phyloP scores from a whole-genome alignment of 192 early-diverging fungal species.

The Backusella australiensis region DNA sequence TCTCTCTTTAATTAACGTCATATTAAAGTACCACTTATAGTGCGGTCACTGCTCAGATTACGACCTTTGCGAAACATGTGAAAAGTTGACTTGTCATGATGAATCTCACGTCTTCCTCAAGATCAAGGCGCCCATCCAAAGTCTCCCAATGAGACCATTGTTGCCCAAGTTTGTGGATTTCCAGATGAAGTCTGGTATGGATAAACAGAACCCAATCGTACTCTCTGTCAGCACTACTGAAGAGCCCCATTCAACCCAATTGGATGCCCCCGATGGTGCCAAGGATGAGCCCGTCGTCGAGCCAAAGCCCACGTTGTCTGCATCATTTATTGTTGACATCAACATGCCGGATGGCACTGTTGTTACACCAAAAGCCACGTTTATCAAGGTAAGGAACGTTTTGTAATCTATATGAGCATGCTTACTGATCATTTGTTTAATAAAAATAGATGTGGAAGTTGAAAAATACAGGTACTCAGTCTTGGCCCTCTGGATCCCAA shows the following conservation, averaged over 20 bases:
- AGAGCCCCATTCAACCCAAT: too few species aligned
- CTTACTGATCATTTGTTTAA: background rate
- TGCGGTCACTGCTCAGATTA: conserved; percentile 58
- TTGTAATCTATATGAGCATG: too few species aligned
- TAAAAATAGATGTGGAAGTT: conserved; percentile 62
- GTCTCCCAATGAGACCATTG: background rate
- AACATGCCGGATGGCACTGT: conserved; percentile 63
- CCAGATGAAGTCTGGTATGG: background rate
- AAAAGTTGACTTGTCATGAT: conserved; percentile 37
- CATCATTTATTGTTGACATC: conserved; percentile 65
- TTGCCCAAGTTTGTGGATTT: background rate
- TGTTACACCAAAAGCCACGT: conserved; percentile 48
- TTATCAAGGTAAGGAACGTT: conserved; percentile 46
- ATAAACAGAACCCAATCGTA: too few species aligned
- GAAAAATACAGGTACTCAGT: conserved; percentile 52
- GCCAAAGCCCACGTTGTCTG: conserved; percentile 14
- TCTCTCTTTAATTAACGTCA: too few species aligned
- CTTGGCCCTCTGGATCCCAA: conserved; percentile 61
- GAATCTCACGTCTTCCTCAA: conserved; percentile 47
- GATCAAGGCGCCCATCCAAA: conserved; percentile 35
- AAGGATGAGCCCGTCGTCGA: background rate
- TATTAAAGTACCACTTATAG: conserved; percentile 14
- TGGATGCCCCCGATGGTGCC: background rate
- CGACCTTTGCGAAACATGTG: conserved; percentile 65
- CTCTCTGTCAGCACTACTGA: too few species aligned